Conservation (phyloP, 148 eudicot genomes). For the Fagopyrum esculentum region DNA sequence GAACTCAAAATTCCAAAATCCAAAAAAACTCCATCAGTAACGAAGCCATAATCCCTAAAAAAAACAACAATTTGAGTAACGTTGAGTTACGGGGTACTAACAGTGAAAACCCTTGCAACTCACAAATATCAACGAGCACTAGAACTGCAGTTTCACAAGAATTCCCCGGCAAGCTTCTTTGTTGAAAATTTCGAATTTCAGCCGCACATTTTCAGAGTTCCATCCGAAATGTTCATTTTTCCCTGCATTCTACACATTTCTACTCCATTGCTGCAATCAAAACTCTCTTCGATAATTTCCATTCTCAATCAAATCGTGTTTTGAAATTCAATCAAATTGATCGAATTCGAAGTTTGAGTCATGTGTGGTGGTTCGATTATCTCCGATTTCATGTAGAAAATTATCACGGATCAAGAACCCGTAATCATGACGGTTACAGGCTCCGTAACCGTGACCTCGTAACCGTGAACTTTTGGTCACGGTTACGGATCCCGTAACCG, state of each 20-base stretch:
- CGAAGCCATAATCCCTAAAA: too few relatives aligned
- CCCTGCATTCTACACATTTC: not conserved
- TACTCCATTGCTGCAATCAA: not conserved
- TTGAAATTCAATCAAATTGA: not conserved
- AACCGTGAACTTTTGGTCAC: too few relatives aligned
- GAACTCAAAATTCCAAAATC: too few relatives aligned
- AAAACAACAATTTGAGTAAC: too few relatives aligned
- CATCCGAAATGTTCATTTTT: not conserved
- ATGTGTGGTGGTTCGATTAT: constrained; percentile 97
- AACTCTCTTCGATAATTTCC: not conserved
- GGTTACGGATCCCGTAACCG: too few relatives aligned
- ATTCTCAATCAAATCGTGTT: constrained; percentile 3
- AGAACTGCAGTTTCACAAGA: not conserved
- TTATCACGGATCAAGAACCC: too few relatives aligned
- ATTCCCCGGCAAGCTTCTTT: not conserved
- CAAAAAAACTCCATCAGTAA: too few relatives aligned
- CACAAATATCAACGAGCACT: not conserved
- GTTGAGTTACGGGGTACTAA: too few relatives aligned
- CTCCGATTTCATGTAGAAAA: constrained; percentile 30
- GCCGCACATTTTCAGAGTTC: not conserved
- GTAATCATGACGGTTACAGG: too few relatives aligned
- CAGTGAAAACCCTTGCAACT: not conserved
- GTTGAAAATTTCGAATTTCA: not conserved
- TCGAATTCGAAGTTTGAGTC: constrained; percentile 2
- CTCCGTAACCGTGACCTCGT: too few relatives aligned